phyloP scores from a whole-genome alignment of 352 stramenopile species.

The Pythium rishiriense region DNA sequence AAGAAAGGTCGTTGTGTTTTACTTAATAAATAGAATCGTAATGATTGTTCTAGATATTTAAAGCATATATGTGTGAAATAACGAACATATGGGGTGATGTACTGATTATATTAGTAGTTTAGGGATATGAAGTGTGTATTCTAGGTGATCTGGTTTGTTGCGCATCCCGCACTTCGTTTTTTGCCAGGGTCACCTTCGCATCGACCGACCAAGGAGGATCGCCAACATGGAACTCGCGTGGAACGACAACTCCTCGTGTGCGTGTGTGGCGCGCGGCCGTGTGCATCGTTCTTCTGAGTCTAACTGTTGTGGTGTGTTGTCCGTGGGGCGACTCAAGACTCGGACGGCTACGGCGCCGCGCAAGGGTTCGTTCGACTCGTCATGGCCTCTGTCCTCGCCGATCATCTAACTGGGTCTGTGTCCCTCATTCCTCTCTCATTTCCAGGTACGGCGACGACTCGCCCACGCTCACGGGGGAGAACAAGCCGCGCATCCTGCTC shows the following conservation, averaged over 20 bases:
- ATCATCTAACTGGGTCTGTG: neutral
- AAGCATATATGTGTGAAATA: no score
- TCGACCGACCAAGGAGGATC: neutral
- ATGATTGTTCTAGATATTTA: neutral
- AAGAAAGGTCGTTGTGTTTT: no score
- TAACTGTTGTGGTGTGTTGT: neutral
- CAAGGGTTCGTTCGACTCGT: constrained; percentile 26
- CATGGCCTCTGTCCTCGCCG: no score
- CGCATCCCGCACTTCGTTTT: neutral
- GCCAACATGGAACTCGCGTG: constrained; percentile 58
- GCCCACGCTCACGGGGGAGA: constrained; percentile 79
- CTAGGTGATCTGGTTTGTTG: neutral
- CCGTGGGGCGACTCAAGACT: constrained; percentile 27
- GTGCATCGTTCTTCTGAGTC: neutral
- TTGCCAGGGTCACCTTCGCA: neutral
- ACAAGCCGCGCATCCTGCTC: constrained; percentile 95
- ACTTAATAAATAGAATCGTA: neutral
- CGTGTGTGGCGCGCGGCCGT: constrained; percentile 20
- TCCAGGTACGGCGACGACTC: constrained; percentile 69
- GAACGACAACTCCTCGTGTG: constrained; percentile 81
- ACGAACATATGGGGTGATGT: no score
- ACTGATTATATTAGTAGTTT: no score
- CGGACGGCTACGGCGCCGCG: constrained; percentile 36
- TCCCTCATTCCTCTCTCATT: neutral
- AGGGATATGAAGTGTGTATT: no score